Conservation (phyloP, 176 grass and related monocot genomes). For the Avena insularis region DNA sequence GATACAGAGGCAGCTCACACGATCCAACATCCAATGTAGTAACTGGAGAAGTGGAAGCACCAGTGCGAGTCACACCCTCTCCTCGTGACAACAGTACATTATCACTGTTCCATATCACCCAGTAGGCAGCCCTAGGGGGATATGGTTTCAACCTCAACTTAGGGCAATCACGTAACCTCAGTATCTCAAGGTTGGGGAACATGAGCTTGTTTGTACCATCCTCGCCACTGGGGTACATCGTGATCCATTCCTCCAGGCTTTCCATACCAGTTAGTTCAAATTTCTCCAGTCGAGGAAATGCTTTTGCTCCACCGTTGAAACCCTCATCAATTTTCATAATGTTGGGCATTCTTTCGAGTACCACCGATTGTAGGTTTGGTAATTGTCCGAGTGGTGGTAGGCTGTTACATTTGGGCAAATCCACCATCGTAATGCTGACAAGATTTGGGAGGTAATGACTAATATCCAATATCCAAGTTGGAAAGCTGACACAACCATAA, state of each 20-base stretch:
- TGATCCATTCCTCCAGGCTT: conserved; percentile 11
- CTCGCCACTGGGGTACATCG: background rate
- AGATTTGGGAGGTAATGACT: background rate
- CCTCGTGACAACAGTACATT: conserved; percentile 22
- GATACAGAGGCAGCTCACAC: conserved; percentile 9
- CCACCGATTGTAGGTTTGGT: background rate
- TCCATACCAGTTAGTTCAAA: background rate
- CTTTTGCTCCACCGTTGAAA: background rate
- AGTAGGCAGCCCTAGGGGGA: background rate
- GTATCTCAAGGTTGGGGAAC: background rate
- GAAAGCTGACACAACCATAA: conserved; percentile 17
- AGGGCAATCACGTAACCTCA: background rate
- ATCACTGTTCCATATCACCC: background rate
- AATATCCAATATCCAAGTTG: background rate
- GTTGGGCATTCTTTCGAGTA: background rate
- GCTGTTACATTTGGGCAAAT: background rate
- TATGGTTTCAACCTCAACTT: conserved; percentile 1
- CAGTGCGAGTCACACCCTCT: background rate
- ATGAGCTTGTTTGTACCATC: background rate
- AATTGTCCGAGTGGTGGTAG: conserved; percentile 30
- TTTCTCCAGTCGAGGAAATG: conserved; percentile 10
- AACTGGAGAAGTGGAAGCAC: conserved; percentile 9
- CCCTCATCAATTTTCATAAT: background rate
- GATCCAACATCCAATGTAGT: background rate
- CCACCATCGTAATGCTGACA: background rate